phyloP scores from a whole-genome alignment of 2,329 filamentous ascomycete species.

The Plectosphaerella plurivora region DNA sequence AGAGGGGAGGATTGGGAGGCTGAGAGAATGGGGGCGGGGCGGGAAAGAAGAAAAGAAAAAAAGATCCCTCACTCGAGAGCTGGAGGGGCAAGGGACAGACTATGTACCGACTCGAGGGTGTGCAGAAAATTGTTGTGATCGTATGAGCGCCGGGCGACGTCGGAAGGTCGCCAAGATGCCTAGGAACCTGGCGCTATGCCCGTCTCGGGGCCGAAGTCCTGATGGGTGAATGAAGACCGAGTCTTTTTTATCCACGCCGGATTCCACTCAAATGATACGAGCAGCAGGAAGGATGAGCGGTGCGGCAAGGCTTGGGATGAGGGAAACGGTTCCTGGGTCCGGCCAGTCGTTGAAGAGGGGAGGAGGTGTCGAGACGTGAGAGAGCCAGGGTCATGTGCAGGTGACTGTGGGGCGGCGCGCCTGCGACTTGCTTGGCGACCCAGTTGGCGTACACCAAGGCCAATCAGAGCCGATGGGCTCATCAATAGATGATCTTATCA shows the following conservation, averaged over 20 bases:
- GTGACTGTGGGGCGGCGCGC: background rate
- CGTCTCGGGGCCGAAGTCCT: background rate
- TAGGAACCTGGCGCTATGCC: background rate
- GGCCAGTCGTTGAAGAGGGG: constrained; percentile 9
- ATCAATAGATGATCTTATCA: constrained; percentile 6
- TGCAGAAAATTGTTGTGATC: constrained; percentile 2
- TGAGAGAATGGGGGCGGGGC: background rate
- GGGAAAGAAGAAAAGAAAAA: background rate
- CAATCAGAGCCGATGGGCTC: background rate
- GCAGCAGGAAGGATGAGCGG: constrained; percentile 3
- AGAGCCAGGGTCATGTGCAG: background rate
- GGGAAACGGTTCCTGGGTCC: constrained; percentile 1
- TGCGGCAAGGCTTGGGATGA: no score
- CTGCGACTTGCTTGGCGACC: background rate
- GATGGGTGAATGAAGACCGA: background rate
- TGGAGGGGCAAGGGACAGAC: background rate
- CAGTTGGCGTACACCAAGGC: background rate
- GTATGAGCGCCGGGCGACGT: constrained; percentile 6
- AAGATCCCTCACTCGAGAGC: background rate
- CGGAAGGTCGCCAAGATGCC: constrained; percentile 2
- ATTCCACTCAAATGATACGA: constrained; percentile 2
- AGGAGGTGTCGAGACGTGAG: constrained; percentile 6
- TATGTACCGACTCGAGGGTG: background rate
- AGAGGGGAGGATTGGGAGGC: background rate
- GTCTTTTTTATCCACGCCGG: background rate